phyloP scores from a whole-genome alignment of 1,284 basidiomycete species.

The Moesziomyces globuligerus region DNA sequence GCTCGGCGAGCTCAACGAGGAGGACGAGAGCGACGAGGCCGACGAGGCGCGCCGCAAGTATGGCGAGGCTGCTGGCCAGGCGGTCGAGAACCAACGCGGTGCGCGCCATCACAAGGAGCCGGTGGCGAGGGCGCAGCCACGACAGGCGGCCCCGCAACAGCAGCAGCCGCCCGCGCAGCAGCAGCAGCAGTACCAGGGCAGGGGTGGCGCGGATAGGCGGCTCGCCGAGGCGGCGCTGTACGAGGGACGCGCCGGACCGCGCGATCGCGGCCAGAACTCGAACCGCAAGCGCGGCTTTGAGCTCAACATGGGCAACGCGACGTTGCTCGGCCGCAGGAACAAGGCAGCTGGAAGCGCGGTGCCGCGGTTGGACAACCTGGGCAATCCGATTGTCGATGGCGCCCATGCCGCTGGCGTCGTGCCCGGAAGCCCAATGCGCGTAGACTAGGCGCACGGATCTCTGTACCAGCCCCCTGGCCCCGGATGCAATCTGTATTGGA shows the following conservation, averaged over 20 bases:
- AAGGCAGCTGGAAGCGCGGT: conserved; percentile 22
- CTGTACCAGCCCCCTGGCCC: no score
- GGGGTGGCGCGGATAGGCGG: conserved; percentile 59
- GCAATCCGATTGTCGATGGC: conserved; percentile 43
- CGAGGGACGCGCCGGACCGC: conserved; percentile 58
- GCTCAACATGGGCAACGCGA: conserved; percentile 63
- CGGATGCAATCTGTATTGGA: background rate
- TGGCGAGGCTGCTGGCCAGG: conserved; percentile 65
- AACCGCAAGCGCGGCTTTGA: conserved; percentile 57
- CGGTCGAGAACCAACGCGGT: conserved; percentile 57
- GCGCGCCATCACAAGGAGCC: conserved; percentile 52
- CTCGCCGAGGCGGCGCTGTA: conserved; percentile 67
- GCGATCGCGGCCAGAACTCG: conserved; percentile 52
- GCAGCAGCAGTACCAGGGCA: conserved; percentile 59
- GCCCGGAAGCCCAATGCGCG: conserved; percentile 56
- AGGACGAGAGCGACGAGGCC: conserved; percentile 73
- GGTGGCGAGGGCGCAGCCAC: conserved; percentile 19
- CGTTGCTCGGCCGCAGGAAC: conserved; percentile 60
- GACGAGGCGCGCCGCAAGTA: conserved; percentile 60
- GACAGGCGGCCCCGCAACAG: conserved; percentile 34
- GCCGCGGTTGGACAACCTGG: conserved; percentile 33
- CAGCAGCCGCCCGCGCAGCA: conserved; percentile 24
- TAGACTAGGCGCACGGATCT: conserved; percentile 41
- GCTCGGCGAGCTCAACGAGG: conserved; percentile 87
- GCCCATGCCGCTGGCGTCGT: conserved; percentile 43